These are phyloP conservation scores for Bruguiera hainesii DNA, from an alignment of 441 rosid species.

Conservation along the genomic window DNA sequence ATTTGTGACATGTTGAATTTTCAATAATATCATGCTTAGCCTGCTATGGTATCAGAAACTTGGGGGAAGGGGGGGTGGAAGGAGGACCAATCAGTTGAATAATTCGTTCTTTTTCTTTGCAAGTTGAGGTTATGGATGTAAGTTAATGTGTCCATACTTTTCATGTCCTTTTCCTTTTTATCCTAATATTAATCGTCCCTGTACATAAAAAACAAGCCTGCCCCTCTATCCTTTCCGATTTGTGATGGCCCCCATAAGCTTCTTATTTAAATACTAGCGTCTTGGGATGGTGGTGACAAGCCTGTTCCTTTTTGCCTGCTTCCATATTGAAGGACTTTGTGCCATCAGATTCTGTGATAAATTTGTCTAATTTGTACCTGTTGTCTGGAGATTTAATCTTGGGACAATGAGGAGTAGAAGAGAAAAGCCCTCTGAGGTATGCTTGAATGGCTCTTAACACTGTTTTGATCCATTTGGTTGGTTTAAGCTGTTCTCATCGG, in stretches of 20 bases:
- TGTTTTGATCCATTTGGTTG: slow-evolving; percentile 3
- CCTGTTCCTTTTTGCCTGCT: slow-evolving; percentile 12
- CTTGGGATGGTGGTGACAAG: slow-evolving; percentile 24
- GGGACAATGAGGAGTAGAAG: slow-evolving; percentile 43
- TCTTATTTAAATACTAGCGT: slow-evolving; percentile 28
- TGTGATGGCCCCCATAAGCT: slow-evolving; percentile 13
- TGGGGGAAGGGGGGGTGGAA: slow-evolving; percentile 1
- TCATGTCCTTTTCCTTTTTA: slow-evolving; percentile 47
- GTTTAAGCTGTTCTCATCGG: neutral
- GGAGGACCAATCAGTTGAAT: slow-evolving; percentile 28
- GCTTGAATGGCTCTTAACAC: slow-evolving; percentile 14
- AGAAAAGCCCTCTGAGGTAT: slow-evolving; percentile 62
- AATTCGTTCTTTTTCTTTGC: slow-evolving; percentile 25
- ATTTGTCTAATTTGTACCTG: slow-evolving; percentile 3
- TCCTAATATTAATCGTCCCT: slow-evolving; percentile 41
- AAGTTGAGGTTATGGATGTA: slow-evolving; percentile 48
- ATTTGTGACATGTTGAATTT: slow-evolving; percentile 16
- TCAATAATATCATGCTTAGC: slow-evolving; percentile 26
- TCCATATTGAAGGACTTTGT: slow-evolving; percentile 8
- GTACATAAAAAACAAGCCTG: slow-evolving; percentile 26
- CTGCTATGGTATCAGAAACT: slow-evolving; percentile 21
- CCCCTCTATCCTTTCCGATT: slow-evolving; percentile 9
- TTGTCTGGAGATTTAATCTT: slow-evolving; percentile 11
- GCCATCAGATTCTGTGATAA: slow-evolving; percentile 5
- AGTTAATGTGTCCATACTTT: slow-evolving; percentile 30